These are phyloP conservation scores for Tylopilus felleus DNA, from an alignment of 768 basidiomycete genomes.

Conservation along the genomic window DNA sequence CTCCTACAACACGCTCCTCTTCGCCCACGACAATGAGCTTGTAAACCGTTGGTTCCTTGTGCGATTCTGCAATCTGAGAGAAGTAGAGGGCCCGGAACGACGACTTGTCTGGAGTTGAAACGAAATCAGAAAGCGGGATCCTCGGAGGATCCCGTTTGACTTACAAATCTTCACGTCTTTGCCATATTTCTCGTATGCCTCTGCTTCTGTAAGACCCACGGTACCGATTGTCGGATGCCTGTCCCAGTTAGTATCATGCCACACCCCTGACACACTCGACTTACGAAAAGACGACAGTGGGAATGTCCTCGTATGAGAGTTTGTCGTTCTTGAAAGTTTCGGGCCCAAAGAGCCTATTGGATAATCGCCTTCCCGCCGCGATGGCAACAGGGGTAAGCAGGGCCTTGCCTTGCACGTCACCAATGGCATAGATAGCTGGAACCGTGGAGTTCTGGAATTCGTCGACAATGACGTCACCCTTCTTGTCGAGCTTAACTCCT, in stretches of 20 bases:
- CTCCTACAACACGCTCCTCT: conserved; percentile 94
- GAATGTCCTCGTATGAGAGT: conserved; percentile 84
- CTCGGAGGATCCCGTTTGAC: conserved; percentile 28
- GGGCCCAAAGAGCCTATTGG: conserved; percentile 89
- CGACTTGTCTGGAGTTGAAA: conserved; percentile 58
- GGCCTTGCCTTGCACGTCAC: conserved; percentile 91
- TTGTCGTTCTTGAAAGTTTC: conserved; percentile 85
- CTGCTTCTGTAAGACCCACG: conserved; percentile 90
- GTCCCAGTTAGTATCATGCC: conserved; percentile 1
- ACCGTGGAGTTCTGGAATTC: conserved; percentile 85
- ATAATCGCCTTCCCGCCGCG: conserved; percentile 85
- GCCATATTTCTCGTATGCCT: conserved; percentile 87
- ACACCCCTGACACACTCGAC: conserved; percentile 31
- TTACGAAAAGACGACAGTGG: conserved; percentile 95
- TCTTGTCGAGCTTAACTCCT: conserved; percentile 70
- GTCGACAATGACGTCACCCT: conserved; percentile 86
- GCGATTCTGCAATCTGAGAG: conserved; percentile 82
- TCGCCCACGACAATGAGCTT: conserved; percentile 85
- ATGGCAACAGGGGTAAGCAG: conserved; percentile 96
- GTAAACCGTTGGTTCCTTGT: conserved; percentile 94
- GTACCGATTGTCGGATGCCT: conserved; percentile 96
- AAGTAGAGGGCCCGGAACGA: conserved; percentile 86
- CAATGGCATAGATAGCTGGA: conserved; percentile 72
- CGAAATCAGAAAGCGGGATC: not conserved
- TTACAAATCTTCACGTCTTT: conserved; percentile 87